Base-by-base conservation (phyloP, 2,329 filamentous ascomycete species). In the Colletotrichum tropicale region DNA sequence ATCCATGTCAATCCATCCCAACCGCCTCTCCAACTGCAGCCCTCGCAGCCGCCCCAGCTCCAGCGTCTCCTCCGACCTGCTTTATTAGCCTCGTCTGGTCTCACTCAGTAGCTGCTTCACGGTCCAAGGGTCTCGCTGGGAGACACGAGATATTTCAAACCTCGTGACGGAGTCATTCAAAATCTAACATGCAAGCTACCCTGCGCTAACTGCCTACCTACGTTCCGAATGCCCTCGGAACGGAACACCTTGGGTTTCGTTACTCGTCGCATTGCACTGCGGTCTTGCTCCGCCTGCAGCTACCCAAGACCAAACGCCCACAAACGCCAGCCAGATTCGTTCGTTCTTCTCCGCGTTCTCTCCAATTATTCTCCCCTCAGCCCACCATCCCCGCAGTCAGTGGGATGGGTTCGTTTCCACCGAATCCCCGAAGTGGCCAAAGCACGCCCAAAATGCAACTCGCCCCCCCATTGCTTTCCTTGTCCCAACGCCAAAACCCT, bases 351-450 rank as follows among this genome's bases (percentile, higher is more conserved):
- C 64, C 56, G 69, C 43, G 26, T 38, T 36, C 34, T 43, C 70
- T 65, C 56, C 64, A 65, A 28, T 48, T 64, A 60, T 60, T 52
- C 34, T 66, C 8, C 66, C 38, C 65, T 66, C 34, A 61, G 18
- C 58, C 48, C 6, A 52, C 26, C 21, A 36, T 66, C 69, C 64
- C 73, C 69, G 70, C 73, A 72, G 43, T 58, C 30, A 26, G 52
- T 24, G 32, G 62, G 56, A 61, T 24, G 38, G 56, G 43, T 12
- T 48, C 34, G 69, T 67, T 43, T 55, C 32, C 62, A 28, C 72
- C 69, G 62, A 75, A 48, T n/a, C 43, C 69, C 55, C 69, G 73
- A 72, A 56, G 61, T 58, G 67, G 34, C 36, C 34, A 36, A 66
- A 65, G 34, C 67, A 52, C 36, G 43, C 8, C 55, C n/a, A 34